Conservation (phyloP, 345 rosid genomes). For the Orychophragmus violaceus region DNA sequence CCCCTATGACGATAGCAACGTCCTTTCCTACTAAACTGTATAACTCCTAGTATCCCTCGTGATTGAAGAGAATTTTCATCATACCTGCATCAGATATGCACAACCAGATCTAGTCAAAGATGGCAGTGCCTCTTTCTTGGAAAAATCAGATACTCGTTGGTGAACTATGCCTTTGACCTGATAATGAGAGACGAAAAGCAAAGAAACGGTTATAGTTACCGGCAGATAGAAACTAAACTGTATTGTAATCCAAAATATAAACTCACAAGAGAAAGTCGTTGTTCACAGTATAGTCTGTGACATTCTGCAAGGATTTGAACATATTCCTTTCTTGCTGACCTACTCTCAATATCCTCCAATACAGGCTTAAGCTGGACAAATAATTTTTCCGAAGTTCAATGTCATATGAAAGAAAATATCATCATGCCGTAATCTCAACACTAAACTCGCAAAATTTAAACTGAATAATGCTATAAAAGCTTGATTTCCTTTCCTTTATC, state of each 20-base stretch:
- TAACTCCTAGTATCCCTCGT: conserved; percentile 4
- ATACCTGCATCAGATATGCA: conserved; percentile 93
- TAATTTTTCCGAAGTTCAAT: neutral
- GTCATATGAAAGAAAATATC: neutral
- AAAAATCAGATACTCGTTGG: conserved; percentile 76
- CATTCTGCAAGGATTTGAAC: conserved; percentile 79
- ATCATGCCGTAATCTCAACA: neutral
- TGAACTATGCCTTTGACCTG: conserved; percentile 88
- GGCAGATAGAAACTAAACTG: conserved; percentile 8
- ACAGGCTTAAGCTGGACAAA: conserved; percentile 82
- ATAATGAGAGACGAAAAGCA: conserved; percentile 13
- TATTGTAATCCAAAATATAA: conserved; percentile 7
- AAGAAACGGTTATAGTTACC: conserved; percentile 1
- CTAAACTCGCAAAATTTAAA: conserved; percentile 9
- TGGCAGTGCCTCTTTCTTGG: conserved; percentile 88
- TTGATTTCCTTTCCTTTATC: neutral
- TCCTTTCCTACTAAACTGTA: conserved; percentile 4
- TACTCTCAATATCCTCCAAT: conserved; percentile 83
- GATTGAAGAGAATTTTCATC: neutral
- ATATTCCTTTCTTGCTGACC: conserved; percentile 89
- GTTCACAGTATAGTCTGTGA: conserved; percentile 93
- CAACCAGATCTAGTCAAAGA: conserved; percentile 96
- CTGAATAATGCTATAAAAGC: neutral
- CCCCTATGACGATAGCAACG: neutral
- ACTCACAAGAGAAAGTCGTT: conserved; percentile 80